These are phyloP conservation scores for Ganoderma lingzhi DNA, from an alignment of 1,284 basidiomycete species.

Conservation along the genomic window DNA sequence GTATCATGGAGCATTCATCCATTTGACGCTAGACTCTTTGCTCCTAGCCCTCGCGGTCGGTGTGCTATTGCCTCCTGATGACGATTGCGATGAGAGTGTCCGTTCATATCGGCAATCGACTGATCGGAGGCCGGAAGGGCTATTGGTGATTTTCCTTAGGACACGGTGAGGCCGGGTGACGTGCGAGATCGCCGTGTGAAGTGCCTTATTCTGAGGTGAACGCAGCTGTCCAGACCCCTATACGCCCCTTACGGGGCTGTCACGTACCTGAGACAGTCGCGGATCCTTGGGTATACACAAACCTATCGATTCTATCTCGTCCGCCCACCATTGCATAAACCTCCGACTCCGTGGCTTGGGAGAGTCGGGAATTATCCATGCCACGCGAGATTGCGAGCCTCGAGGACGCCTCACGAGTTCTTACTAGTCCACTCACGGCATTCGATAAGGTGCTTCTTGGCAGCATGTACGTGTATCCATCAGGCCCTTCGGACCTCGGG, in stretches of 20 bases:
- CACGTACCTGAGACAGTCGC: not conserved
- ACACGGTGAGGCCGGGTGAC: not conserved
- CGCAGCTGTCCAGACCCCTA: not conserved
- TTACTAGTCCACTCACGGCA: not conserved
- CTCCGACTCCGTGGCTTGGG: not conserved
- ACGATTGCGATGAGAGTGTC: not conserved
- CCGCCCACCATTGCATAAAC: slow-evolving; percentile 1
- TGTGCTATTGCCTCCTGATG: not conserved
- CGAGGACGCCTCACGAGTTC: not conserved
- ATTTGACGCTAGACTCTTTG: not conserved
- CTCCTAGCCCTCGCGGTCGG: not conserved
- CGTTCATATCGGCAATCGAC: not conserved
- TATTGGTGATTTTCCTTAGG: not conserved
- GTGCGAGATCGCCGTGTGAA: not conserved
- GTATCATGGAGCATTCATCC: not conserved
- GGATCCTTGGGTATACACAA: not conserved
- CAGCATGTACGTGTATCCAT: not conserved
- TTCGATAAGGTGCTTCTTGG: not conserved
- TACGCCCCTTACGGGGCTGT: too few species aligned
- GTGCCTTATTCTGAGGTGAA: not conserved
- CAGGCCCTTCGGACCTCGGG: not conserved
- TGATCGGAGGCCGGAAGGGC: not conserved
- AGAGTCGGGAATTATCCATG: not conserved
- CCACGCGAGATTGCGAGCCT: slow-evolving; percentile 4
- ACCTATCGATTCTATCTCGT: not conserved